Conservation (phyloP, 345 rosid genomes). For the Corchorus capsularis region DNA sequence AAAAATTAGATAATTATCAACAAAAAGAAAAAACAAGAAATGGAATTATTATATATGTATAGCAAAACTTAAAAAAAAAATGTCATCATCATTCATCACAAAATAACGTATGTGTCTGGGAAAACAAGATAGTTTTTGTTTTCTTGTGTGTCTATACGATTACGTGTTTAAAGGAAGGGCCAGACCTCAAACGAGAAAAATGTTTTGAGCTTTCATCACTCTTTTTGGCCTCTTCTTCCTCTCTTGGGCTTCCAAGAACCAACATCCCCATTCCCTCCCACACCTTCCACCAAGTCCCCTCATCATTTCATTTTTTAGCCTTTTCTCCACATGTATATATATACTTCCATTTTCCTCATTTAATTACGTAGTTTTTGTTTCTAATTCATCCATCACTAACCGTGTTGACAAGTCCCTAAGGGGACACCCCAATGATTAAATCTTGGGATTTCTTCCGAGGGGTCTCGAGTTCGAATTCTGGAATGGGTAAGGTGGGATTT, state of each 20-base stretch:
- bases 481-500: no score
- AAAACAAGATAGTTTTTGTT: not conserved
- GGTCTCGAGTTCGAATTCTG: no score
- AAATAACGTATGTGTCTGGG: not conserved
- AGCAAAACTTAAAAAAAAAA: no score
- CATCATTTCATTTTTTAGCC: constrained; percentile 32
- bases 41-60: no score
- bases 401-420: no score
- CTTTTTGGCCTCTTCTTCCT: constrained; percentile 28
- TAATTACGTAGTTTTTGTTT: not conserved
- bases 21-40: no score
- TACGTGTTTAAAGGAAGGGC: constrained; percentile 19
- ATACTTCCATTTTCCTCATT: not conserved
- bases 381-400: no score
- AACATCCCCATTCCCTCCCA: not conserved
- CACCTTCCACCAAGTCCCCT: constrained; percentile 22
- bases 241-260: constrained; percentile 12
- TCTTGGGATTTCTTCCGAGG: no score
- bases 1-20: no score
- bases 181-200: constrained; percentile 31
- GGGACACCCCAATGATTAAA: no score
- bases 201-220: constrained; percentile 19
- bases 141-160: constrained; percentile 1
- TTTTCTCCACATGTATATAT: constrained; percentile 1
- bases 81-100: constrained; percentile 20